Evolutionary conservation across 2,329 filamentous ascomycete species (phyloP), one percentile per base, ranked within the genome.

Genomic region (Penicillium brevicompactum): DNA sequence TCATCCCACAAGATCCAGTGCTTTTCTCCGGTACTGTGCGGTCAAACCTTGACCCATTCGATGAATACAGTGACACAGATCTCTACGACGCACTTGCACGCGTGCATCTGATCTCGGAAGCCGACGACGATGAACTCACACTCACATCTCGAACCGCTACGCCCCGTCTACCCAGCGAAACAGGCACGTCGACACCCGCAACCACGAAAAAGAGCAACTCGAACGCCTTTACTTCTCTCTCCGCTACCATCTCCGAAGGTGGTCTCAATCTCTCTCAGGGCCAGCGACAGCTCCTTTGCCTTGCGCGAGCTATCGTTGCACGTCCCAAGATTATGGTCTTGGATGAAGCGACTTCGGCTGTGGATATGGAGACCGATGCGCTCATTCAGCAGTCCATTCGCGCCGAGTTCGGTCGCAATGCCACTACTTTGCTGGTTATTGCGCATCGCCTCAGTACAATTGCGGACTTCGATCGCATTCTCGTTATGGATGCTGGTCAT

Each of bases 1-100:
- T 94, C 62, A 93, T 94, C 51, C 90, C 90, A 1, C 88, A 92
- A 74, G 90, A 93, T 62, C 90, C 90, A 0, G 89, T 92, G 1
- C 80, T 94, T 6, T 93, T 94, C 74, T 90, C 87, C 1, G 90
- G 91, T 21, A 92, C 89, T 0, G 78, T 94, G 18, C 82, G 90
- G 41, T 85, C 82, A 42, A 93, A 93, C 65, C 80, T 94, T 4
- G 90, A 94, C 67, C 87, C 90, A 0, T 92, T 92, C 64, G 80
- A 87, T 51, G 79, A 89, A 56, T 84, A 90, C 66, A 82, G 79
- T 1, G 89, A 93, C 60, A 78, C 76, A 1, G 87, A 89, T 64
- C 82, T 94, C 3, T 81, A 82, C 37, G 87, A 91, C 62, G 88
- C 86, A 0, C 79, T 94, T 1, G 78, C 82, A 40, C 84, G 88